Evolutionary conservation across 192 early-diverging fungal species (phyloP).

Genomic region (Diversispora epigaea): DNA sequence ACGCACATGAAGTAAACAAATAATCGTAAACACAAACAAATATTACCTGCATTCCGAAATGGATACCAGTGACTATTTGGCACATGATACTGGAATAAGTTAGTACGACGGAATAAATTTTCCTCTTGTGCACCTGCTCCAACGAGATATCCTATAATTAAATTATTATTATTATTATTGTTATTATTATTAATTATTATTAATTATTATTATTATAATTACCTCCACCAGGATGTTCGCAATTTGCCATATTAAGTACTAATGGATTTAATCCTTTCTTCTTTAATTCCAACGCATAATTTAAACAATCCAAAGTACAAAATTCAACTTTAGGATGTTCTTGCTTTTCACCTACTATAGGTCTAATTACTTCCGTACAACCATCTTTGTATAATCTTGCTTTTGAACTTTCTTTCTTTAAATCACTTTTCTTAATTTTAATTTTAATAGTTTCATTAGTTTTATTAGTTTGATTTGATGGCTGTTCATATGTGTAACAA

Average conservation of each 20-base stretch:
- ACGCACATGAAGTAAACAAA: no score
- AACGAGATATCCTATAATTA: constrained; percentile 35
- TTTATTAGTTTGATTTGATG: background rate
- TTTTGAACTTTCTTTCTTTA: background rate
- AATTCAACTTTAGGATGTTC: constrained; percentile 38
- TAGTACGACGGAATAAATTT: constrained; percentile 45
- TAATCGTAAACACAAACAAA: no score
- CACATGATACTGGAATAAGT: constrained; percentile 46
- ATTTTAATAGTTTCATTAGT: no score
- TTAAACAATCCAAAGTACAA: constrained; percentile 38
- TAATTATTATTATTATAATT: background rate
- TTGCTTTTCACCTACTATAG: constrained; percentile 20
- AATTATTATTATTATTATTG: no score
- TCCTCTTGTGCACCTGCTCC: constrained; percentile 47
- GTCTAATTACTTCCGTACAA: background rate
- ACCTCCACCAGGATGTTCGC: constrained; percentile 44
- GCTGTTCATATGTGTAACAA: background rate
- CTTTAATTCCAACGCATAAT: constrained; percentile 41
- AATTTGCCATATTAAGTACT: constrained; percentile 48
- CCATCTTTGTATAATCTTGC: background rate
- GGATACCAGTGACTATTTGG: constrained; percentile 43
- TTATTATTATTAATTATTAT: no score
- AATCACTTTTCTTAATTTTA: background rate
- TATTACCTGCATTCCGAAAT: constrained; percentile 34
- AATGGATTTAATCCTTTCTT: constrained; percentile 41